Conservation (phyloP, 1,284 basidiomycete species). For the Ganoderma meredithae region DNA sequence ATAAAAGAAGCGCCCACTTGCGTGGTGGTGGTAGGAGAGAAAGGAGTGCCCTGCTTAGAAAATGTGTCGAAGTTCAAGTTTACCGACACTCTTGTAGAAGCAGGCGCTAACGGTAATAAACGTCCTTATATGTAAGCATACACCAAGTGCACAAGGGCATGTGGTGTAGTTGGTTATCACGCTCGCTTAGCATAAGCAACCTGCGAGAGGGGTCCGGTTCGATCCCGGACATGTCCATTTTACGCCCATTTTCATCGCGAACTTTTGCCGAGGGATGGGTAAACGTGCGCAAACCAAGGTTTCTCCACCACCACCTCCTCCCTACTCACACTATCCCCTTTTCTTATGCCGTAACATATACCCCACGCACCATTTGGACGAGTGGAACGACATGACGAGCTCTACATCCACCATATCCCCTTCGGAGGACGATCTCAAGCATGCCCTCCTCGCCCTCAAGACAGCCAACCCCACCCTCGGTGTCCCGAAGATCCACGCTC, state of each 20-base stretch:
- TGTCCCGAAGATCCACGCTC: constrained; percentile 72
- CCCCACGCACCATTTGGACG: not conserved
- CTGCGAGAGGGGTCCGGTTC: constrained; percentile 2
- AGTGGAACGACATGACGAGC: constrained; percentile 14
- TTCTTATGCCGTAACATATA: not conserved
- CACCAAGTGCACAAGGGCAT: not conserved
- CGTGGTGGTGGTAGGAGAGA: too few species aligned
- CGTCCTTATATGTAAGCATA: too few species aligned
- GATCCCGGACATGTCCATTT: constrained; percentile 20
- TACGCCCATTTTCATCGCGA: not conserved
- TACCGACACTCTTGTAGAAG: too few species aligned
- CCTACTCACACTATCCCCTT: too few species aligned
- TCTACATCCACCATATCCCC: constrained; percentile 36
- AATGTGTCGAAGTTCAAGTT: too few species aligned
- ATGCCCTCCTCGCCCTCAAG: constrained; percentile 50
- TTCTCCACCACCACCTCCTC: too few species aligned
- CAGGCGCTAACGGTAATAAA: too few species aligned
- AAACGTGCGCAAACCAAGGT: not conserved
- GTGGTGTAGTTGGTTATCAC: constrained; percentile 27
- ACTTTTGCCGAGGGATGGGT: too few species aligned
- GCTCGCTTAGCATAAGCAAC: constrained; percentile 20
- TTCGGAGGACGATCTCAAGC: constrained; percentile 56
- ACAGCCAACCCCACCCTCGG: constrained; percentile 69
- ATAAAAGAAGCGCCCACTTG: too few species aligned
- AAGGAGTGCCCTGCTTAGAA: too few species aligned